phyloP scores from a whole-genome alignment of 495 filamentous ascomycete genomes.

The Xylaria palmicola region DNA sequence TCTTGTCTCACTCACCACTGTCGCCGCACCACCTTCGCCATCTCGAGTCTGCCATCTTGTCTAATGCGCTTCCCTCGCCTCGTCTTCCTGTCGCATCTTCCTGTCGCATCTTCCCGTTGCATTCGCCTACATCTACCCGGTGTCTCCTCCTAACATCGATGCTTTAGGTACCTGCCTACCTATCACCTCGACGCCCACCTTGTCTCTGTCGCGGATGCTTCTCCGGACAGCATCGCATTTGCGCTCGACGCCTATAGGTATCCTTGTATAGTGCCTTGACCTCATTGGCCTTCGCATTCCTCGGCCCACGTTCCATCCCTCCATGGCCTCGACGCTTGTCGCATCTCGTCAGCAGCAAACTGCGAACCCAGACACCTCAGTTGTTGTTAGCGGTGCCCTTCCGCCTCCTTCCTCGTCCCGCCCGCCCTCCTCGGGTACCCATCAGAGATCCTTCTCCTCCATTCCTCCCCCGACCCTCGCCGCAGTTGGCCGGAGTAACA shows the following conservation, averaged over 20 bases:
- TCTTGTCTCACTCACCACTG: slow-evolving; percentile 2
- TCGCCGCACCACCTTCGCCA: not conserved
- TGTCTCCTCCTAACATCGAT: slow-evolving; percentile 1
- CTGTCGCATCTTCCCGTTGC: too few relatives aligned
- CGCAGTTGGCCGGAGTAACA: slow-evolving; percentile 45
- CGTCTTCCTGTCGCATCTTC: too few relatives aligned
- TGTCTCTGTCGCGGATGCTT: slow-evolving; percentile 2
- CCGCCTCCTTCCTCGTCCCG: slow-evolving; percentile 1
- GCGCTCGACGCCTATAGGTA: not conserved
- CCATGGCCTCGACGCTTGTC: slow-evolving; percentile 44
- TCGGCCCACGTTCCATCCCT: not conserved
- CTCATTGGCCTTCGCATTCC: not conserved
- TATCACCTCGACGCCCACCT: not conserved
- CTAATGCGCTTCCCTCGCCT: slow-evolving; percentile 2
- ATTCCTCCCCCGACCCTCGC: slow-evolving; percentile 26
- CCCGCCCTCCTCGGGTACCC: not conserved
- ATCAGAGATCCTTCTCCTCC: slow-evolving; percentile 20
- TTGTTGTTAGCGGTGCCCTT: not conserved
- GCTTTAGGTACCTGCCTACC: not conserved
- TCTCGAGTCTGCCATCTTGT: not conserved
- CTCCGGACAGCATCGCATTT: not conserved
- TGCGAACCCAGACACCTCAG: slow-evolving; percentile 1
- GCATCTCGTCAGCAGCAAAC: slow-evolving; percentile 23
- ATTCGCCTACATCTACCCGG: not conserved
- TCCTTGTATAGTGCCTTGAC: not conserved